Evolutionary conservation across 2,329 filamentous ascomycete species (phyloP).

Genomic region (Fusarium brachygibbosum): DNA sequence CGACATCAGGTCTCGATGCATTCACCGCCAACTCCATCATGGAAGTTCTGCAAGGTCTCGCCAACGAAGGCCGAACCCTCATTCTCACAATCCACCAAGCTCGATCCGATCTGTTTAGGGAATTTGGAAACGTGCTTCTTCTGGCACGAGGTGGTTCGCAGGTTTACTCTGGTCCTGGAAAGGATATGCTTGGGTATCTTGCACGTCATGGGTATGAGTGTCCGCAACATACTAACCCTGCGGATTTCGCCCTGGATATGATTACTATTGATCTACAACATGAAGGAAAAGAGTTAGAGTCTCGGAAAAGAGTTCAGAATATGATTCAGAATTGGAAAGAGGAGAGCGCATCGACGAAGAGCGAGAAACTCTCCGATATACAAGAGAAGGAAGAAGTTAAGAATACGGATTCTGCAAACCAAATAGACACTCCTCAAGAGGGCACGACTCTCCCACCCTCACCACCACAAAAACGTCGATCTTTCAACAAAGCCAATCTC

Average conservation of each 20-base stretch:
- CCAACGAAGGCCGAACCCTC: conserved; percentile 79
- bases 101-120: conserved; percentile 77
- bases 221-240: conserved; percentile 78
- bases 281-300: conserved; percentile 71
- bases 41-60: conserved; percentile 77
- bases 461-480: conserved; percentile 54
- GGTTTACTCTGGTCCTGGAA: conserved; percentile 75
- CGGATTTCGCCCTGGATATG: conserved; percentile 82
- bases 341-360: conserved; percentile 19
- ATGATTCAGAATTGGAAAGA: conserved; percentile 72
- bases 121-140: conserved; percentile 79
- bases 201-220: conserved; percentile 71
- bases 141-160: conserved; percentile 77
- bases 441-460: conserved; percentile 2
- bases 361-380: conserved; percentile 47
- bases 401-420: conserved; percentile 9
- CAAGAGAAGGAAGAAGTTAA: conserved; percentile 50
- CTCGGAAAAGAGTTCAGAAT: conserved; percentile 70
- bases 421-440: neutral
- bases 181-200: conserved; percentile 76
- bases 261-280: conserved; percentile 82
- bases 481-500: conserved; percentile 61
- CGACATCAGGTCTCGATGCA: conserved; percentile 81
- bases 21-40: conserved; percentile 84
- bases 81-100: conserved; percentile 85